Conservation (phyloP, 441 rosid genomes). For the Eruca vesicaria region DNA sequence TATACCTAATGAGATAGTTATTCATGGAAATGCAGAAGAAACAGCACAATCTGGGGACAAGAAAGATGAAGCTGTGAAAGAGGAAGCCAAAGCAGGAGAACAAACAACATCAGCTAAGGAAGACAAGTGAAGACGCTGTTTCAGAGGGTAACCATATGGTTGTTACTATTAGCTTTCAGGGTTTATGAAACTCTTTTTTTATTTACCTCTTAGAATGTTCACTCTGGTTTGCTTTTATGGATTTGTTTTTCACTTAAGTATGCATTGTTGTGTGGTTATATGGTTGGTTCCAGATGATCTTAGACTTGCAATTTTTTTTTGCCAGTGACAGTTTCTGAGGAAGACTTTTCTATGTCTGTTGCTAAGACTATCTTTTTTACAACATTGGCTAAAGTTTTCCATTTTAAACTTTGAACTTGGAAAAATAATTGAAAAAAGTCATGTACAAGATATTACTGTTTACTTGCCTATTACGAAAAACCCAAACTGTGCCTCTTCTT, state of each 20-base stretch:
- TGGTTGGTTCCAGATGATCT: background rate
- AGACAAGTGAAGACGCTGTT: slow-evolving; percentile 29
- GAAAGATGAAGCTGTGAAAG: slow-evolving; percentile 15
- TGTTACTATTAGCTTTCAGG: background rate
- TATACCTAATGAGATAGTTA: background rate
- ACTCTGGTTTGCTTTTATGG: background rate
- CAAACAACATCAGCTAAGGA: slow-evolving; percentile 6
- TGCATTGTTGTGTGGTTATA: background rate
- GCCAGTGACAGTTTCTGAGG: background rate
- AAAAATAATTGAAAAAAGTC: too few species aligned
- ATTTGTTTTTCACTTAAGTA: background rate
- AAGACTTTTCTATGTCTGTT: background rate
- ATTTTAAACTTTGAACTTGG: too few species aligned
- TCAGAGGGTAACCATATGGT: background rate
- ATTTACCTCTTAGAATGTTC: background rate
- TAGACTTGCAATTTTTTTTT: background rate
- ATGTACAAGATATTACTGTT: too few species aligned
- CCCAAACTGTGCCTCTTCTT: too few species aligned
- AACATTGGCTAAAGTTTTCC: too few species aligned
- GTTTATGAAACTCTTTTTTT: background rate
- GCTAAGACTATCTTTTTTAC: too few species aligned
- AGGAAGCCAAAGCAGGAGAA: slow-evolving; percentile 25
- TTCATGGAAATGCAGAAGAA: slow-evolving; percentile 14
- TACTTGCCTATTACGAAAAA: too few species aligned
- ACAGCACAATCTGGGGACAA: slow-evolving; percentile 27